Conservation (phyloP, 1,284 basidiomycete species). For the Naganishia albida region DNA sequence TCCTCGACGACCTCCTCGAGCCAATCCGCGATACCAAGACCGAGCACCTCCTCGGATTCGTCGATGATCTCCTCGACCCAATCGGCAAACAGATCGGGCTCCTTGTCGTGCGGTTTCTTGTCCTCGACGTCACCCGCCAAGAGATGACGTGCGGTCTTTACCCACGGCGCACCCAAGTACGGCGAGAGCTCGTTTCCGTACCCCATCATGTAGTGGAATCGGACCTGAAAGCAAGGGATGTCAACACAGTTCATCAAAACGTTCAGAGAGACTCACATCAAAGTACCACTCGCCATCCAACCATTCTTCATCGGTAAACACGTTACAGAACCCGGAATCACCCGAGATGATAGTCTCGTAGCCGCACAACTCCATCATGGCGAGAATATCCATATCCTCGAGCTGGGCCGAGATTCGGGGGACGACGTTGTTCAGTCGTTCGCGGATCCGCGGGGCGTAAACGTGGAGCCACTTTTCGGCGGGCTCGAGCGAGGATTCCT, state of each 20-base stretch:
- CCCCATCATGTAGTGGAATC: conserved; percentile 55
- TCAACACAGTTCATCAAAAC: not conserved
- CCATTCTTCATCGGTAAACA: conserved; percentile 53
- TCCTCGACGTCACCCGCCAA: conserved; percentile 46
- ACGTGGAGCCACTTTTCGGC: conserved; percentile 50
- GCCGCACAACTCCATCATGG: conserved; percentile 52
- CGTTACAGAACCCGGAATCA: conserved; percentile 47
- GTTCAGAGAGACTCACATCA: conserved; percentile 34
- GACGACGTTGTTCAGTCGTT: conserved; percentile 41
- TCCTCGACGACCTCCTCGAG: conserved; percentile 16
- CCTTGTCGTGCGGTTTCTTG: conserved; percentile 31
- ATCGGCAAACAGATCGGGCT: conserved; percentile 18
- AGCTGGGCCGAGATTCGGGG: conserved; percentile 43
- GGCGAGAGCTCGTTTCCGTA: conserved; percentile 51
- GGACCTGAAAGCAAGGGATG: conserved; percentile 35
- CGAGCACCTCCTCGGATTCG: conserved; percentile 11
- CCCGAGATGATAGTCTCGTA: conserved; percentile 54
- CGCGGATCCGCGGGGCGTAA: conserved; percentile 46
- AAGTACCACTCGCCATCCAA: conserved; percentile 52
- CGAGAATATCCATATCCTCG: conserved; percentile 51
- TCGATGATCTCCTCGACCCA: conserved; percentile 21
- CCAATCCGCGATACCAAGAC: conserved; percentile 3
- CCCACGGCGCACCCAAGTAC: conserved; percentile 55
- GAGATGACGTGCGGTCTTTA: conserved; percentile 51
- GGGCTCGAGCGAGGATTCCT: conserved; percentile 51